Evolutionary conservation across 305 asterid species (phyloP), one percentile per base, ranked within the genome.

Genomic region (Rubia tinctorum): DNA sequence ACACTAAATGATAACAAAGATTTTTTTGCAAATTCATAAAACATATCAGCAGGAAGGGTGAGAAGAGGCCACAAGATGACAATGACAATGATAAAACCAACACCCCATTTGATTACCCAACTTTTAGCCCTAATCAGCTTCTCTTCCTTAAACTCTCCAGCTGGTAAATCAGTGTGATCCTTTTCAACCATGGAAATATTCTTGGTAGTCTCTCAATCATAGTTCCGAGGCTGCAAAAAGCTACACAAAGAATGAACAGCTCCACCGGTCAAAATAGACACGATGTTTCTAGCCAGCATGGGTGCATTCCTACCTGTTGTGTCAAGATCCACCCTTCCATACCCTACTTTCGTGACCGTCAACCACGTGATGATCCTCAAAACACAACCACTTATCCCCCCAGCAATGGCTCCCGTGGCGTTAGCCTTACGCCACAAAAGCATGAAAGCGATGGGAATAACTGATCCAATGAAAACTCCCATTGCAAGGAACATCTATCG

Each of bases 301-400:
- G 98, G 98, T 18, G 92, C 97, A 68, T 93, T 91, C 75, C 97
- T 80, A 27, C 98, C 98, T 0, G 93, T 90, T n/a, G 98, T 93
- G 75, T 93, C 98, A 13, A 93, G 96, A 74, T 86, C 79, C 53
- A 91, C 90, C 65, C 92, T 85, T 37, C 96, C 96, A 59, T 93
- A 93, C 69, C 86, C 96, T 0, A 91, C 80, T 68, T 89, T 88
- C 20, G 96, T 78, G 15, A 91, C 95, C 0, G 91, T 76, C 67
- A 93, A 78, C 98, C 98, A 93, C 18, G 98, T 89, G 69, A 81
- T 80, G 71, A 88, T 81, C n/a, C 98, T 96, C 15, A 90, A 86
- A 44, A 84, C 12, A 73, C 97, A 93, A n/a, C 97, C 98, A 8
- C 71, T 66, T 20, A 83, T 73, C 0, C 95, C 73, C 22, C 98